These are phyloP conservation scores for Lactarius quietus DNA, from an alignment of 768 basidiomycete genomes.

Conservation along the genomic window DNA sequence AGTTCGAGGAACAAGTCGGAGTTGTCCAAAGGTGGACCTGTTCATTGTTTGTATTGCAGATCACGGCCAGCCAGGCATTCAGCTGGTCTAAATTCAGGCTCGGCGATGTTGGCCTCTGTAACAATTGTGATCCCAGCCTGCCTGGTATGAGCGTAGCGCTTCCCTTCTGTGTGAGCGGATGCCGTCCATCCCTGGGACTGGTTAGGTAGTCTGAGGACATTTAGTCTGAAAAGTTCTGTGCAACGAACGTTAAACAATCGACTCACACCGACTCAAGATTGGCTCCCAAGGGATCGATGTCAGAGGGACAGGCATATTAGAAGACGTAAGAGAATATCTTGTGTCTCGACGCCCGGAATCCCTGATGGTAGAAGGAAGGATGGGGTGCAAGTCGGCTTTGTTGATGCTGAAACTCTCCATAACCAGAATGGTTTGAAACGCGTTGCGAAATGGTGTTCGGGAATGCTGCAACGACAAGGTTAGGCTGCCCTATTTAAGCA, in stretches of 20 bases:
- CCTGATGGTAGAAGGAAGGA: background rate
- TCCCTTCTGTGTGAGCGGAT: slow-evolving; percentile 15
- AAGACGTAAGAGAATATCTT: background rate
- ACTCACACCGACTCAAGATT: slow-evolving; percentile 10
- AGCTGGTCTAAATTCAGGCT: background rate
- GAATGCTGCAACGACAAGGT: too few species aligned
- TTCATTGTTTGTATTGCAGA: background rate
- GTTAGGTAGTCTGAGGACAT: background rate
- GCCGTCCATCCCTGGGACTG: background rate
- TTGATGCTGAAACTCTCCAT: background rate
- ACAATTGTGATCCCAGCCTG: background rate
- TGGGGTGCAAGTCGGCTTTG: background rate
- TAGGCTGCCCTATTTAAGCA: too few species aligned
- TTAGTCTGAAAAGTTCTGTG: background rate
- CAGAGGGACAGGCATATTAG: background rate
- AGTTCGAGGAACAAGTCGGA: slow-evolving; percentile 14
- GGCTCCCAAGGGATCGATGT: background rate
- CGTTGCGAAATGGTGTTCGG: too few species aligned
- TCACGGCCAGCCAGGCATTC: background rate
- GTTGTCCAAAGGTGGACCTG: background rate
- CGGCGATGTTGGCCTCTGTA: slow-evolving; percentile 5
- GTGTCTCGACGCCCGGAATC: background rate
- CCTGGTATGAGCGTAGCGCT: background rate
- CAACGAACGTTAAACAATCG: background rate
- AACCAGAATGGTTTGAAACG: background rate